phyloP scores from a whole-genome alignment of 371 early-diverging fungal species.

The Lichtheimia hyalospora region DNA sequence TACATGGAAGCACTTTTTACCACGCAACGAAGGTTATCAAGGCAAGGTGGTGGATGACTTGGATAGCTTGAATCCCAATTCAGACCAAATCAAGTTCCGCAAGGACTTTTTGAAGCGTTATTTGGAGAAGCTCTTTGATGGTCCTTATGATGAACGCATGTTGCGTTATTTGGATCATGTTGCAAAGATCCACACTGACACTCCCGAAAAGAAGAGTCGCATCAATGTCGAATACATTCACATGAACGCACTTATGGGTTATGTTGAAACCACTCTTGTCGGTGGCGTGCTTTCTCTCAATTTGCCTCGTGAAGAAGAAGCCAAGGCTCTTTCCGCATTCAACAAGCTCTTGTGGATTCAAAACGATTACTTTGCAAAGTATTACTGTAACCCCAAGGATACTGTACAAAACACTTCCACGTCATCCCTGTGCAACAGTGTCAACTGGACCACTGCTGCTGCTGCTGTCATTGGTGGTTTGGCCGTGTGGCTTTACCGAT shows the following conservation, averaged over 20 bases:
- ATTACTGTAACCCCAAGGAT: constrained; percentile 56
- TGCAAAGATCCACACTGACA: constrained; percentile 68
- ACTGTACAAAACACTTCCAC: constrained; percentile 9
- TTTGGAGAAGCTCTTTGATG: constrained; percentile 68
- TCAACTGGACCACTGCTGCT: constrained; percentile 23
- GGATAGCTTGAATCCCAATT: constrained; percentile 53
- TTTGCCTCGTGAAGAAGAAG: constrained; percentile 58
- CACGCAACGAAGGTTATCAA: constrained; percentile 69
- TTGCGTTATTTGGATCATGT: constrained; percentile 80
- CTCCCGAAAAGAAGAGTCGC: constrained; percentile 70
- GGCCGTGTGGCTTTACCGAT: constrained; percentile 19
- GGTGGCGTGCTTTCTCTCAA: constrained; percentile 62
- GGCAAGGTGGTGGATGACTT: constrained; percentile 44
- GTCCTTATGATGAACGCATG: constrained; percentile 70
- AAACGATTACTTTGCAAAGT: constrained; percentile 83
- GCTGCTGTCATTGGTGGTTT: constrained; percentile 35
- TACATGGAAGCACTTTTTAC: constrained; percentile 63
- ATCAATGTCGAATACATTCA: constrained; percentile 88
- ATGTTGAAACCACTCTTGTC: constrained; percentile 63
- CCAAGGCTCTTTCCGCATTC: constrained; percentile 69
- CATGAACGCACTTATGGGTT: constrained; percentile 77
- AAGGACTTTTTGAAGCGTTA: constrained; percentile 77
- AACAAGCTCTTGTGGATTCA: constrained; percentile 89
- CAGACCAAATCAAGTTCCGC: constrained; percentile 80
- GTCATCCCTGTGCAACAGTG: constrained; percentile 4